phyloP scores from a whole-genome alignment of 2,329 filamentous ascomycete species.

The Colletotrichum brevisporum region DNA sequence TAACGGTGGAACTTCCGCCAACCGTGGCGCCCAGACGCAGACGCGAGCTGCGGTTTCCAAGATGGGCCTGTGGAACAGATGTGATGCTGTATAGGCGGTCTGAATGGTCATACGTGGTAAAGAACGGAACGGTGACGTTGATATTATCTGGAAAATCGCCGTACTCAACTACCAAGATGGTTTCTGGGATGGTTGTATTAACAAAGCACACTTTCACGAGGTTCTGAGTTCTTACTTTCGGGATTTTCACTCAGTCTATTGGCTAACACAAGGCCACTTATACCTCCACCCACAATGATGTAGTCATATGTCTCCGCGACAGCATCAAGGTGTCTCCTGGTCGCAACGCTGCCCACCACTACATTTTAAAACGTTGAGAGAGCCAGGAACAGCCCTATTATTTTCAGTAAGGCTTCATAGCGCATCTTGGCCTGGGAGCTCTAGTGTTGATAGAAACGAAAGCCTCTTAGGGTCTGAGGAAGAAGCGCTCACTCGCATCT shows the following conservation, averaged over 20 bases:
- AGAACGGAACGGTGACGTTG: slow-evolving; percentile 44
- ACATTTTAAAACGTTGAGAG: too few species aligned
- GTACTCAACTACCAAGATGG: slow-evolving; percentile 47
- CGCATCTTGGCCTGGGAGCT: too few species aligned
- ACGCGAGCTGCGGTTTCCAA: slow-evolving; percentile 42
- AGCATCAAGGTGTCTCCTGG: background rate
- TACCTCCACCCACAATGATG: slow-evolving; percentile 53
- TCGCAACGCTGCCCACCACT: background rate
- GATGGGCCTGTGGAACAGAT: slow-evolving; percentile 45
- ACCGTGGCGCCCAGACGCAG: slow-evolving; percentile 46
- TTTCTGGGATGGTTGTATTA: slow-evolving; percentile 28
- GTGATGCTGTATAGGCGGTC: slow-evolving; percentile 37
- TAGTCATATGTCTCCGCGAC: slow-evolving; percentile 47
- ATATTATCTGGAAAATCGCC: slow-evolving; percentile 46
- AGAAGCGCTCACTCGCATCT: too few species aligned
- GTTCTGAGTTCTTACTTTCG: slow-evolving; percentile 35
- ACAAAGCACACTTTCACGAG: too few species aligned
- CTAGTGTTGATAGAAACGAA: too few species aligned
- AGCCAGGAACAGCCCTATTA: too few species aligned
- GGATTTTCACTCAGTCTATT: slow-evolving; percentile 53
- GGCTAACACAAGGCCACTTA: slow-evolving; percentile 53
- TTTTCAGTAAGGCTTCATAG: too few species aligned
- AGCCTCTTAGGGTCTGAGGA: too few species aligned
- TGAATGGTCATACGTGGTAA: slow-evolving; percentile 39
- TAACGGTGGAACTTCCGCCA: slow-evolving; percentile 49